Conservation (phyloP, 306 rosid genomes). For the Vachellia collinsii region DNA sequence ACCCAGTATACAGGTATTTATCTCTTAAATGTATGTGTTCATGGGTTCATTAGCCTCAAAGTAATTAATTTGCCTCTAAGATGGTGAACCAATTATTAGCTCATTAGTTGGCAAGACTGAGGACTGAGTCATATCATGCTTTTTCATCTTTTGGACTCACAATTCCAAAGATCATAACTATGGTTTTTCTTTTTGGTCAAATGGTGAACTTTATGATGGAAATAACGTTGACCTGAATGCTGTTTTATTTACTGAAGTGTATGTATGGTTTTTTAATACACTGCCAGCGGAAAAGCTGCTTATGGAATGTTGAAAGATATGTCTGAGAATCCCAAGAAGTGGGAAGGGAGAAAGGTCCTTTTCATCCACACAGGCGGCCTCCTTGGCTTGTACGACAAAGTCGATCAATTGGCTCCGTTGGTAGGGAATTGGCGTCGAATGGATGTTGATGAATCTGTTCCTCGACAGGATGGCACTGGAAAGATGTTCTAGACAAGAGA, state of each 20-base stretch:
- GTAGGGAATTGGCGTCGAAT: conserved; percentile 77
- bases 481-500: conserved; percentile 67
- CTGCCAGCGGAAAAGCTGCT: conserved; percentile 83
- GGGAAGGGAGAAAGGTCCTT: conserved; percentile 96
- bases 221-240: background rate
- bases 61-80: conserved; percentile 15
- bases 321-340: conserved; percentile 71
- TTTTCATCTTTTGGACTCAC: background rate
- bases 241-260: conserved; percentile 20
- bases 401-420: conserved; percentile 63
- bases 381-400: conserved; percentile 90
- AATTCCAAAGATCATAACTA: background rate
- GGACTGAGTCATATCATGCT: conserved; percentile 3
- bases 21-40: conserved; percentile 25
- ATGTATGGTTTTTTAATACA: conserved; percentile 16
- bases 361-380: conserved; percentile 95
- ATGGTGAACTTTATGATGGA: conserved; percentile 4
- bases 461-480: conserved; percentile 73
- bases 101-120: background rate
- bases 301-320: conserved; percentile 78
- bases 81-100: conserved; percentile 5
- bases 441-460: conserved; percentile 76
- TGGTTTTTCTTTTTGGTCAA: background rate
- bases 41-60: conserved; percentile 24
- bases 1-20: conserved; percentile 88